These are phyloP conservation scores for Globisporangium perplexum DNA, from an alignment of 352 stramenopile genomes.

Conservation along the genomic window DNA sequence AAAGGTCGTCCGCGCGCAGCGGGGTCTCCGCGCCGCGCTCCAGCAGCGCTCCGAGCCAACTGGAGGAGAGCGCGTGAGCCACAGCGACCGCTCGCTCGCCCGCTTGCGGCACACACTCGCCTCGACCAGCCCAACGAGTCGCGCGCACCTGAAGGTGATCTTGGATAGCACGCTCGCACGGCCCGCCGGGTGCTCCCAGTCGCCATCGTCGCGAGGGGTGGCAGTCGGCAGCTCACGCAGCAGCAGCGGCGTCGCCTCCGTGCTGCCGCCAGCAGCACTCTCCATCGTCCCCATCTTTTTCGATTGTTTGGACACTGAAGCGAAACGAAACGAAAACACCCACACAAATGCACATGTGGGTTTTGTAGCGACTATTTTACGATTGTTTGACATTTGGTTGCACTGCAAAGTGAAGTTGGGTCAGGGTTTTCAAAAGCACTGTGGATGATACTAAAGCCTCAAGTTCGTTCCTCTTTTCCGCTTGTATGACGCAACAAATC, in stretches of 20 bases:
- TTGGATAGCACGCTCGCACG: slow-evolving; percentile 8
- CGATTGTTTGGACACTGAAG: too few relatives aligned
- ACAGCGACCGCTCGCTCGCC: not conserved
- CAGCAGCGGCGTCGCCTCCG: not conserved
- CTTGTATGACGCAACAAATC: too few relatives aligned
- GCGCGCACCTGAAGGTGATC: slow-evolving; percentile 12
- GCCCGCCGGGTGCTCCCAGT: slow-evolving; percentile 3
- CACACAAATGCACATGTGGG: too few relatives aligned
- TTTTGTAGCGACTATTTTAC: too few relatives aligned
- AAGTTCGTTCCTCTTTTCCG: too few relatives aligned
- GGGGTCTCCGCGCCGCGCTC: slow-evolving; percentile 26
- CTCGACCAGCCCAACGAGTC: not conserved
- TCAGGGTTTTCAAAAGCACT: too few relatives aligned
- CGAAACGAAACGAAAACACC: too few relatives aligned
- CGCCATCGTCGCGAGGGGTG: not conserved
- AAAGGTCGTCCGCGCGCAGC: slow-evolving; percentile 33
- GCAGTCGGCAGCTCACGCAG: not conserved
- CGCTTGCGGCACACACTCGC: not conserved
- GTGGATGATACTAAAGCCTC: too few relatives aligned
- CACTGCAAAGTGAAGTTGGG: too few relatives aligned
- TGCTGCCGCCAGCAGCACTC: too few relatives aligned
- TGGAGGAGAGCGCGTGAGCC: slow-evolving; percentile 2
- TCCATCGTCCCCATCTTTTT: too few relatives aligned
- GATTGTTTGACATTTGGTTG: too few relatives aligned
- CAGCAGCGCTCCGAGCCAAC: slow-evolving; percentile 38